Evolutionary conservation across 2,329 filamentous ascomycete genomes (phyloP), one percentile per base, ranked within the genome.

Genomic region (Ophiosphaerella narmari): DNA sequence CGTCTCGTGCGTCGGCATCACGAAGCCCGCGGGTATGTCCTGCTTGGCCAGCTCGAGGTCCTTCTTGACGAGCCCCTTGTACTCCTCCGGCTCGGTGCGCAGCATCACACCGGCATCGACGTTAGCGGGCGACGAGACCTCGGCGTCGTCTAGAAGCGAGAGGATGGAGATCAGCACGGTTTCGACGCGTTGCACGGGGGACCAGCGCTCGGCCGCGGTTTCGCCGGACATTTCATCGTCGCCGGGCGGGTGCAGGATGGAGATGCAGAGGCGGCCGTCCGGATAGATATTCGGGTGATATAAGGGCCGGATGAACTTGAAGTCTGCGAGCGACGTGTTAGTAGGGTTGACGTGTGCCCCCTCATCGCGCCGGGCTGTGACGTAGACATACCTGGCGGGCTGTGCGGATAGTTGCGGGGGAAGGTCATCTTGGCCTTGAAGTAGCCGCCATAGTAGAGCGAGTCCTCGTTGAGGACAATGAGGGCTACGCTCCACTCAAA

Each of bases 201-300:
- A 91, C 93, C 93, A 99, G 50, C 93, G 89, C 76, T 97, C 94
- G 50, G 87, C 88, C 6, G 94, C 93, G 34, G 83, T 77, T 75
- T 97, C 93, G 54, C 94, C 94, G 0, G 92, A 96, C 80, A 92
- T 93, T 62, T 89, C 85, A 69, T 97, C 93, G 54, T 97, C 91
- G 59, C 94, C 94, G 0, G 94, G 91, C 14, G 85, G 83, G 74
- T 99, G 93, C 9, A 99, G 85, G 66, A 99, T 99, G 39, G 92
- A 97, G 71, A 99, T 97, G 79, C 94, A 97, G 38, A 97, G 83
- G 60, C 87, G 87, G 64, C 93, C 93, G 72, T 97, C 90, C 5
- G 85, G 77, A 77, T 97, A 97, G 67, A 99, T 87, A 73, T 99
- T 99, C 3, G 93, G 93, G 73, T 99, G 93, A 76, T 86, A 91